Evolutionary conservation across 1,284 basidiomycete genomes (phyloP).

Genomic region (Rhodotorula sp.): DNA sequence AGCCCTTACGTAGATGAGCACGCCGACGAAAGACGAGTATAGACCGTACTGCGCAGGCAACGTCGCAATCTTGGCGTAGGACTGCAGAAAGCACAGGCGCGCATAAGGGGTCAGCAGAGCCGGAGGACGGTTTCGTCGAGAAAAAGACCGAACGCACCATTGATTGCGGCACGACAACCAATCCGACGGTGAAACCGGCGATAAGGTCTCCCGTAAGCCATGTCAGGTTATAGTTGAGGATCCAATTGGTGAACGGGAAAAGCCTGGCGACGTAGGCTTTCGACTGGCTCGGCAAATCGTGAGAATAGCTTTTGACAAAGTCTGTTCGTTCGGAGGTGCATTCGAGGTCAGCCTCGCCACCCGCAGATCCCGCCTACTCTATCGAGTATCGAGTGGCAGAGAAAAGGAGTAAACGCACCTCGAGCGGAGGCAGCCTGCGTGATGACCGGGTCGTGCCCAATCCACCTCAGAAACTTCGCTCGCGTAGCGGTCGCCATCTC

Average conservation of each 20-base stretch:
- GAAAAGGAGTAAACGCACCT: neutral
- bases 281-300: neutral
- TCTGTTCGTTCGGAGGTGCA: neutral
- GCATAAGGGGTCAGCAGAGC: too few species aligned
- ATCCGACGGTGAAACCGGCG: conserved; percentile 48
- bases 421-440: conserved; percentile 26
- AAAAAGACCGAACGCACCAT: conserved; percentile 7
- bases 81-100: neutral
- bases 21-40: conserved; percentile 86
- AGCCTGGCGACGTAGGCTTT: conserved; percentile 45
- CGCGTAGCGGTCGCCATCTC: neutral
- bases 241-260: conserved; percentile 50
- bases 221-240: conserved; percentile 48
- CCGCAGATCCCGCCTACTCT: too few species aligned
- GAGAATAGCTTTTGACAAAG: neutral
- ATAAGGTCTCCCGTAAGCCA: conserved; percentile 50
- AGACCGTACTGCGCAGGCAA: conserved; percentile 85
- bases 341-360: neutral
- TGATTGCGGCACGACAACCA: conserved; percentile 38
- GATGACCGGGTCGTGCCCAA: conserved; percentile 33
- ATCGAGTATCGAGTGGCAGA: too few species aligned
- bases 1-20: neutral
- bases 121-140: too few species aligned
- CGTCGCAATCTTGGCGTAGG: conserved; percentile 71
- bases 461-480: conserved; percentile 8